Evolutionary conservation across 1,284 basidiomycete species (phyloP).

Genomic region (Mycena citricolor): DNA sequence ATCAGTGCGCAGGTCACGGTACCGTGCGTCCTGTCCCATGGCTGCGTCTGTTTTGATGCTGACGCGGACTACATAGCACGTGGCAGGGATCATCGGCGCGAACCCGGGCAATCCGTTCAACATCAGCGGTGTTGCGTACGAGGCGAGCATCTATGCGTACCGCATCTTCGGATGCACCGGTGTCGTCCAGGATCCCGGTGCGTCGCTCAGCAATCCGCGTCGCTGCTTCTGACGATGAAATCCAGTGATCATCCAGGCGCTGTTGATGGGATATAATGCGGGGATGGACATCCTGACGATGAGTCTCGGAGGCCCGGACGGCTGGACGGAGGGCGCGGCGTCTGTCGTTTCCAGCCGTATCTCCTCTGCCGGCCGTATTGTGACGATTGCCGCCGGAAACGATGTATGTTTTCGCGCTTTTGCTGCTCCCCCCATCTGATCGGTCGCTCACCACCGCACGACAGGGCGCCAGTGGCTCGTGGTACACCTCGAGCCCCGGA

Average conservation of each 20-base stretch:
- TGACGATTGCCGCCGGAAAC: slow-evolving; percentile 44
- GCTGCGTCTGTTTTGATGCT: neutral
- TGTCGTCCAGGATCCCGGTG: slow-evolving; percentile 35
- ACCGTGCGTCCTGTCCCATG: neutral
- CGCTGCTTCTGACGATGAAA: neutral
- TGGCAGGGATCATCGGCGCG: slow-evolving; percentile 52
- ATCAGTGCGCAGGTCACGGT: slow-evolving; percentile 18
- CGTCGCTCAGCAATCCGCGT: neutral
- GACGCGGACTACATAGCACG: too few species aligned
- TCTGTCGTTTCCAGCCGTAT: slow-evolving; percentile 48
- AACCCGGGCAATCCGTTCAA: slow-evolving; percentile 47
- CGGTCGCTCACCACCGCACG: neutral
- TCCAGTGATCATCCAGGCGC: slow-evolving; percentile 39
- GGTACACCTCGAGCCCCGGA: slow-evolving; percentile 41
- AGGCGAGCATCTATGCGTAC: slow-evolving; percentile 37
- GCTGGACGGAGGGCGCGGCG: slow-evolving; percentile 47
- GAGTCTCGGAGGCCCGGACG: slow-evolving; percentile 50
- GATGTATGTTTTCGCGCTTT: slow-evolving; percentile 14
- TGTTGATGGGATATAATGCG: slow-evolving; percentile 38
- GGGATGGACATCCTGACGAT: slow-evolving; percentile 53
- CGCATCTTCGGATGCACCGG: slow-evolving; percentile 42
- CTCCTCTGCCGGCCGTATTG: slow-evolving; percentile 43
- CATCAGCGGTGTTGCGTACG: slow-evolving; percentile 43
- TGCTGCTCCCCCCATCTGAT: neutral
- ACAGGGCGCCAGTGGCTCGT: slow-evolving; percentile 35